Evolutionary conservation across 1,284 basidiomycete species (phyloP), one percentile per base, ranked within the genome.

Genomic region (Cryptococcus depauperatus): DNA sequence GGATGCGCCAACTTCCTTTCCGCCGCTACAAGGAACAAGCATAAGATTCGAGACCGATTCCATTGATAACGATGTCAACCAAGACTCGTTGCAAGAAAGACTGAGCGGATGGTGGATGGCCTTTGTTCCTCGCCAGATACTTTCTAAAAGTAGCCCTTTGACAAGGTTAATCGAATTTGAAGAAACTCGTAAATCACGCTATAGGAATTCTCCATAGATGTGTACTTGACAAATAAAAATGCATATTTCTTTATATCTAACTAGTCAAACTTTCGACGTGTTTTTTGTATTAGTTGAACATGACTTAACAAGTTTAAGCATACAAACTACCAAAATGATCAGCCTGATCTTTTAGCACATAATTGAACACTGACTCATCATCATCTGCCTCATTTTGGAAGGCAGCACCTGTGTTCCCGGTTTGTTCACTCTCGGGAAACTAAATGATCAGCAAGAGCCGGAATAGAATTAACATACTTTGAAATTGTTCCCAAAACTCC

Each of bases 351-450:
- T 13, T 3, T 4, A 21, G 13, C 23, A 21, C 37, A 18, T 26
- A 13, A 8, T 23, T 13, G 38, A 25, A 2, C 19, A 54, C 61
- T 58, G 35, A 62, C 61, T 71, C 69, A 40, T 71, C 69, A 41
- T 71, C 68, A 46, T 71, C 69, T 16, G 68, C 69, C 47, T 70
- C 67, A 48, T 70, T 71, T 47, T 69, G 66, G 65, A 67, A 68
- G 30, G 58, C 54, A n/a, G 70, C 74, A 25, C 37, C 37, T 14
- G 21, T 25, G 37, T 75, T 73, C 43, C 77, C 73, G 35, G 70
- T 76, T 42, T 74, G 67, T 30, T 66, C 71, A 21, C 67, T 64
- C 61, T 96, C 92, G 16, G 95, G 95, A 89, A 99, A 99, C 59
- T n/a, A n/a, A n/a, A n/a, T n/a, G n/a, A n/a, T n/a, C n/a, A n/a